Evolutionary conservation across 2,329 filamentous ascomycete species (phyloP), one percentile per base, ranked within the genome.

Genomic region (Fusarium sp.): DNA sequence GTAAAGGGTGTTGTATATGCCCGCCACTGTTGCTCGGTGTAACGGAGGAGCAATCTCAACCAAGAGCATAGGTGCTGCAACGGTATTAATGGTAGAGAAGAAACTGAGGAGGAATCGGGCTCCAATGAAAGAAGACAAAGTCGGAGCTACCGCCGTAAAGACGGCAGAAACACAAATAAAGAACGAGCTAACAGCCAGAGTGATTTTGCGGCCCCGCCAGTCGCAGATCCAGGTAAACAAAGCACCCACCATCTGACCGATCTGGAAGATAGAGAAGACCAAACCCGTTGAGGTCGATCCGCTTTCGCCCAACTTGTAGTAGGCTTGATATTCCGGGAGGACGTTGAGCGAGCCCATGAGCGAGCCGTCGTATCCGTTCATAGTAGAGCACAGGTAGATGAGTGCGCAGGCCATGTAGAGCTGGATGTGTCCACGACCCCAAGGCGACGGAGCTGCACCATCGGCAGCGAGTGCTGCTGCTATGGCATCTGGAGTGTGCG

Each of bases 1-100:
- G 67, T 79, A 82, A 43, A 81, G 76, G 2, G 79, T 81, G 46
- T 81, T 82, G 61, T 80, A 81, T 27, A 86, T 79, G n/a, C 86
- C 88, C 0, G 87, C 88, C 20, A 88, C 78, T 3, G 87, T 81
- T 23, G 84, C 87, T 51, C 88, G 83, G 69, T 86, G 86, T 3
- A 82, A 79, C 1, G 88, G 87, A 58, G 89, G 88, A 0, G 86
- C 81, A 53, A 88, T 85, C 72, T 90, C 88, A 20, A 87, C 84
- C 11, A 88, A 82, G 67, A 88, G 88, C 10, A 87, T 82, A 0
- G 88, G 87, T 0, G 86, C 87, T 1, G 87, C 85, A 30, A 87
- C 54, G 2, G 40, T 47, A 6, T 59, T 59, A 17, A 62, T 62
- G 0, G 58, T 62, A 0, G 58, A 47, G 35, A 62, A 62, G 35